A percentile compares a stretch with the other conserved stretches of the same genome.
Conservation (phyloP, 192 early-diverging fungal species). For the Piromyces finnis region DNA sequence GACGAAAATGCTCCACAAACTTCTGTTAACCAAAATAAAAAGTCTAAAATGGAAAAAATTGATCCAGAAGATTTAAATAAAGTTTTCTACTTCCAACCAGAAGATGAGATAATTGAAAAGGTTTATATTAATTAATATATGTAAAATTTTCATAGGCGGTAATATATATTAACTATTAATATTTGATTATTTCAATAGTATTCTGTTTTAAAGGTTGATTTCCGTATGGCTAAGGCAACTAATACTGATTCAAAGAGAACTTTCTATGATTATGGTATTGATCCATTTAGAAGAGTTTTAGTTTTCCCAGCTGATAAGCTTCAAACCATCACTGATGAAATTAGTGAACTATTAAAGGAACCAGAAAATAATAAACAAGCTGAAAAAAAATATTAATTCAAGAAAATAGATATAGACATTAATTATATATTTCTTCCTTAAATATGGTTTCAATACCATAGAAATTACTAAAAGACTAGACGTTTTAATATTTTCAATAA, state of each 20-base stretch:
- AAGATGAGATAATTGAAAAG: slow-evolving; percentile 75
- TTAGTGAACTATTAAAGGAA: slow-evolving; percentile 3
- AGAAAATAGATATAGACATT: too few species aligned
- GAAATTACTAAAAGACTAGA: too few species aligned
- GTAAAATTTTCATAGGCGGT: too few species aligned
- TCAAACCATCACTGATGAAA: slow-evolving; percentile 21
- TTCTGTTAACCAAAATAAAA: slow-evolving; percentile 9
- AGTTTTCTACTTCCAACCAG: slow-evolving; percentile 68
- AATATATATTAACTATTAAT: background rate
- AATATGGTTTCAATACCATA: too few species aligned
- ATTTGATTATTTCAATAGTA: slow-evolving; percentile 17
- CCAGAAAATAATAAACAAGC: background rate
- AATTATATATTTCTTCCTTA: too few species aligned
- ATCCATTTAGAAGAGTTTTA: slow-evolving; percentile 46
- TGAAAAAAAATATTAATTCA: too few species aligned
- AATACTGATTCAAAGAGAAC: slow-evolving; percentile 56
- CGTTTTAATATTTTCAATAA: too few species aligned
- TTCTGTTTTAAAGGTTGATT: slow-evolving; percentile 61
- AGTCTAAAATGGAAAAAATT: slow-evolving; percentile 9
- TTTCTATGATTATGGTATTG: slow-evolving; percentile 73
- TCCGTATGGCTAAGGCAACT: slow-evolving; percentile 49
- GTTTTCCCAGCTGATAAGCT: slow-evolving; percentile 37
- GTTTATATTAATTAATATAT: background rate
- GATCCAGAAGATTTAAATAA: slow-evolving; percentile 4
- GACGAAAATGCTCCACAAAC: slow-evolving; percentile 18